Base-by-base conservation (phyloP, 1,284 basidiomycete species). In the Ceratobasidium sp. region DNA sequence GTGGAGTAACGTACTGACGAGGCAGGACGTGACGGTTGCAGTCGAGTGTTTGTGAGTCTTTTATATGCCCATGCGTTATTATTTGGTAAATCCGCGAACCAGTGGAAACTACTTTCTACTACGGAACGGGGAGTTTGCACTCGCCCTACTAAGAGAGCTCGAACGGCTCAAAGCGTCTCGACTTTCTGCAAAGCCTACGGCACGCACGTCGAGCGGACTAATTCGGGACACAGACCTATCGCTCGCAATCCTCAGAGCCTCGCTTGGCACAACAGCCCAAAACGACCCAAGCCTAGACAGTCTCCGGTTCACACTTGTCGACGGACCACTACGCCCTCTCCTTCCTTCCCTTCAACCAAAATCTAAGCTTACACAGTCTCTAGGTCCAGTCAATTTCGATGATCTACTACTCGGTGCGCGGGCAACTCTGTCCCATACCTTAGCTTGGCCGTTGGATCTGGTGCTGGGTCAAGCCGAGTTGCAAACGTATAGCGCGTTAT, bases 141-240 rank as follows among this genome's bases (percentile, higher is more conserved):
- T 68, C 10, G 91, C 94, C 0, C 87, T 96, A 53, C 94, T 96
- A 70, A 89, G 92, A 42, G 95, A 96, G 84, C 90, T 97, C 28
- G 93, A 95, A 82, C 90, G 92, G 4, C 87, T 97, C 69, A 95
- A 95, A 81, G 81, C 92, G 44, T 92, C 92, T 28, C 91, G 94
- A 60, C 84, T 97, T 61, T 92, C 92, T 13, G 87, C 90, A 10
- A 90, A 91, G 40, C 83, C 85, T 49, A 83, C 84, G 0, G 77
- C 83, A 69, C 83, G 55, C 84, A 90, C 84, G 46, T 89, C 90
- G 33, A 91, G 91, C 13, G 73, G 73, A 13, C 91, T 95, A 88
- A 96, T 96, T 81, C 90, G 92, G 33, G 95, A 96, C 81, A 94
- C 96, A 84, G 95, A 96, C 81, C 87, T 97, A 44, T 93, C 95